A percentile compares a stretch with the other conserved stretches of the same genome.
Conservation (phyloP, 176 grass and related monocot species). For the Alloteropsis semialata region DNA sequence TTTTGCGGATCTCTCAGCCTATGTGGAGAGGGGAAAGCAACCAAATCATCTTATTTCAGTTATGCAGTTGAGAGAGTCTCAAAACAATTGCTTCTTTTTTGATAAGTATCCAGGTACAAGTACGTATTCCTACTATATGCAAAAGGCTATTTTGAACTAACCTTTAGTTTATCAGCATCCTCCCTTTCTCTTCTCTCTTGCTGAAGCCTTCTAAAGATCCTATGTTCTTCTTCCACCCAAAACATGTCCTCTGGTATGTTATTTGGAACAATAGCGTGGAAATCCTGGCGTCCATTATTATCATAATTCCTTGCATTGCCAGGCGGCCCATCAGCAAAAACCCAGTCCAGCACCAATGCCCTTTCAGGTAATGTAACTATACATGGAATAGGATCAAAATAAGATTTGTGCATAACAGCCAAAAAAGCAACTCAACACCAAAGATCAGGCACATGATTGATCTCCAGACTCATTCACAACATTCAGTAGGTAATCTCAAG, state of each 20-base stretch:
- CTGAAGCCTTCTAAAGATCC: slow-evolving; percentile 68
- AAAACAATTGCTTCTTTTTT: not conserved
- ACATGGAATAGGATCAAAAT: slow-evolving; percentile 19
- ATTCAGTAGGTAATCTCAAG: not conserved
- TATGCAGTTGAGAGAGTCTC: not conserved
- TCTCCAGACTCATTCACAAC: not conserved
- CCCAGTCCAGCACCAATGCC: slow-evolving; percentile 73
- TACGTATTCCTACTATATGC: not conserved
- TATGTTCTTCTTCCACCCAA: slow-evolving; percentile 84
- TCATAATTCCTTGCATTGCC: slow-evolving; percentile 74
- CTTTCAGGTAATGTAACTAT: slow-evolving; percentile 67
- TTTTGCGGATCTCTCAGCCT: slow-evolving; percentile 66
- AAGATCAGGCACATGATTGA: slow-evolving; percentile 7
- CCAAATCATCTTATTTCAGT: not conserved
- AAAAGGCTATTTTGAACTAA: slow-evolving; percentile 29
- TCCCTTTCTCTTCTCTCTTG: slow-evolving; percentile 71
- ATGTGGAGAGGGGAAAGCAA: slow-evolving; percentile 22
- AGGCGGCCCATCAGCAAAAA: slow-evolving; percentile 83
- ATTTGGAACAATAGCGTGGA: slow-evolving; percentile 77
- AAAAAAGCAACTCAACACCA: slow-evolving; percentile 3
- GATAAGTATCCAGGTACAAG: not conserved
- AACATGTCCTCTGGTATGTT: slow-evolving; percentile 52
- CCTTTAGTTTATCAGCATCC: slow-evolving; percentile 56
- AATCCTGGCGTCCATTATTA: slow-evolving; percentile 72
- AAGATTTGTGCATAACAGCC: not conserved